These are phyloP conservation scores for Trebouxia sp. DNA, from an alignment of 139 green algal species.

Conservation along the genomic window DNA sequence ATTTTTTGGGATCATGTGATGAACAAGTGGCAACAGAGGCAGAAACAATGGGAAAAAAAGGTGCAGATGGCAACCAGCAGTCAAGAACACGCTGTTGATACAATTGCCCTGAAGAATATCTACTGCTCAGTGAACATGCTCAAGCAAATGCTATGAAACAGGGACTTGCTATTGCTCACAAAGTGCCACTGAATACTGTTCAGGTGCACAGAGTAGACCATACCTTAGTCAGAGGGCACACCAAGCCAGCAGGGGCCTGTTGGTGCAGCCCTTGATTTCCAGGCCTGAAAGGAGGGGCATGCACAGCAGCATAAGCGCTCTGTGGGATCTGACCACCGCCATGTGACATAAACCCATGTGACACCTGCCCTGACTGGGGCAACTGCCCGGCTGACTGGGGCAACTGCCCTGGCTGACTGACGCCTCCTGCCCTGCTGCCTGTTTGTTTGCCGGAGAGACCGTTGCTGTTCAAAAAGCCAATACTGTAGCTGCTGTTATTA, in stretches of 20 bases:
- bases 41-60: too few relatives aligned
- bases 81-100: too few relatives aligned
- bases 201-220: not conserved
- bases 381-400: not conserved
- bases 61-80: too few relatives aligned
- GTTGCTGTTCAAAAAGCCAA: conserved; percentile 16
- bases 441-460: not conserved
- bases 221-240: conserved; percentile 3
- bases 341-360: too few relatives aligned
- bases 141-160: too few relatives aligned
- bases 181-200: too few relatives aligned
- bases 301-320: not conserved
- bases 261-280: not conserved
- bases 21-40: too few relatives aligned
- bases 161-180: too few relatives aligned
- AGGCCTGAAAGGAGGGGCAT: not conserved
- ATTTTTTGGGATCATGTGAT: too few relatives aligned
- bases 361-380: not conserved
- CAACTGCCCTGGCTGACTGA: not conserved
- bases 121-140: too few relatives aligned
- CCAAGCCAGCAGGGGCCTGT: not conserved
- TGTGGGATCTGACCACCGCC: not conserved
- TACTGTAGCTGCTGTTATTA: conserved; percentile 30
- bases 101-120: too few relatives aligned
- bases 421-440: not conserved